Conservation (phyloP, 2,329 filamentous ascomycete species). For the Xylariaceae sp. region DNA sequence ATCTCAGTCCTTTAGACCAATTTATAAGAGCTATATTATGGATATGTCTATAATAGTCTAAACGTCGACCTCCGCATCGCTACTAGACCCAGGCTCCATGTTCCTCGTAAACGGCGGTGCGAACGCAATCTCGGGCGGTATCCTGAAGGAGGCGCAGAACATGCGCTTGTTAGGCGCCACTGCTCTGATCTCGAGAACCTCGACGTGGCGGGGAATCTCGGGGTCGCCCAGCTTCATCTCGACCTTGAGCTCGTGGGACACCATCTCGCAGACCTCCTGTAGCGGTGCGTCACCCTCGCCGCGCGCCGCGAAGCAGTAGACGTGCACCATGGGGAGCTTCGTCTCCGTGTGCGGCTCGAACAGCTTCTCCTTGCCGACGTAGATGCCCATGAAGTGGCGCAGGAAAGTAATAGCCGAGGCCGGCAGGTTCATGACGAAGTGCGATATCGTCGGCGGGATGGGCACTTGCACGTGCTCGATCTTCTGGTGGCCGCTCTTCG, state of each 20-base stretch:
- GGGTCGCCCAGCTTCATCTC: conserved; percentile 51
- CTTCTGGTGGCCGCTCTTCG: conserved; percentile 22
- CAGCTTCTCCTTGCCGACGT: conserved; percentile 61
- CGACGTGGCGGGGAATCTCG: conserved; percentile 44
- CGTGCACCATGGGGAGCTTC: conserved; percentile 76
- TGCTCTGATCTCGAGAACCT: conserved; percentile 68
- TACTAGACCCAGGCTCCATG: too few species aligned
- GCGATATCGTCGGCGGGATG: conserved; percentile 72
- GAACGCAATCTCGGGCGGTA: conserved; percentile 81
- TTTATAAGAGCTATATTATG: too few species aligned
- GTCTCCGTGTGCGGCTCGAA: conserved; percentile 56
- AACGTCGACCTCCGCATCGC: too few species aligned
- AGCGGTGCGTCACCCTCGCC: conserved; percentile 65
- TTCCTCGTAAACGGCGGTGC: conserved; percentile 37
- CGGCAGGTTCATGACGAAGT: conserved; percentile 97
- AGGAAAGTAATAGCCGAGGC: conserved; percentile 85
- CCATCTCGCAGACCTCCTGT: conserved; percentile 59
- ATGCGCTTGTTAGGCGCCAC: conserved; percentile 93
- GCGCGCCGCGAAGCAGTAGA: conserved; percentile 90
- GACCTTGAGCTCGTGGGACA: conserved; percentile 56
- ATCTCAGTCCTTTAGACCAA: too few species aligned
- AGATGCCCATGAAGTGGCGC: conserved; percentile 68
- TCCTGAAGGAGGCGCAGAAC: conserved; percentile 89
- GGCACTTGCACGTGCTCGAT: conserved; percentile 34
- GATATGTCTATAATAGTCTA: too few species aligned